Conservation (phyloP, 495 filamentous ascomycete genomes). For the Penicillium bialowiezense region DNA sequence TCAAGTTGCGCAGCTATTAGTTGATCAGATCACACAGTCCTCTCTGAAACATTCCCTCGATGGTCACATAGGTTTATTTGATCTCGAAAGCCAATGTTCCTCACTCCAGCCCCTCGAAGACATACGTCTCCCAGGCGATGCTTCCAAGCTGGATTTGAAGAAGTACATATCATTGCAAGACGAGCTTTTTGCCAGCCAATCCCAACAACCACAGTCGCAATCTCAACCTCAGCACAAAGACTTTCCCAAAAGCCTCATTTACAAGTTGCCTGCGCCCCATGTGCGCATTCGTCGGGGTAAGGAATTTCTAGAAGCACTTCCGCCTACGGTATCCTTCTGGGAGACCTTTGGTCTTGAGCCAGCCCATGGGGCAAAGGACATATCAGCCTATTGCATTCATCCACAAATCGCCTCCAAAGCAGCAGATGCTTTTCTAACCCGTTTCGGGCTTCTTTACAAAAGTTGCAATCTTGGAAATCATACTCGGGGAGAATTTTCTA, state of each 20-base stretch:
- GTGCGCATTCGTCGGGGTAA: conserved; percentile 76
- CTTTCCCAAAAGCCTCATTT: conserved; percentile 27
- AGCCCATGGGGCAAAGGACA: conserved; percentile 71
- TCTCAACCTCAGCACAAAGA: conserved; percentile 27
- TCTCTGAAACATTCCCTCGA: conserved; percentile 40
- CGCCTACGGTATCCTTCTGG: conserved; percentile 83
- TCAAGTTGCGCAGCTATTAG: conserved; percentile 45
- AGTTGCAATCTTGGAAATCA: conserved; percentile 75
- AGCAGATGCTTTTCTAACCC: conserved; percentile 66
- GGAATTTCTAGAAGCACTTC: conserved; percentile 70
- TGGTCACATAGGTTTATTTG: conserved; percentile 26
- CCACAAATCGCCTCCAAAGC: conserved; percentile 58
- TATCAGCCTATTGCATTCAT: conserved; percentile 77
- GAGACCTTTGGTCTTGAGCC: conserved; percentile 83
- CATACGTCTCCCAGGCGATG: conserved; percentile 25
- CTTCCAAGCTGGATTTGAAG: conserved; percentile 38
- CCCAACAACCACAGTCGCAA: conserved; percentile 6
- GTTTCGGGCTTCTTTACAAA: conserved; percentile 72
- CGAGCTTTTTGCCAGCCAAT: conserved; percentile 11
- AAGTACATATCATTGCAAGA: conserved; percentile 38
- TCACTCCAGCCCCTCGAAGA: conserved; percentile 31
- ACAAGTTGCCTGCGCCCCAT: conserved; percentile 56
- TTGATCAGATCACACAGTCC: conserved; percentile 50
- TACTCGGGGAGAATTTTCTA: conserved; percentile 50
- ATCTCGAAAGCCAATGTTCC: conserved; percentile 26